Evolutionary conservation across 345 rosid genomes (phyloP), one percentile per base, ranked within the genome.

Genomic region (Toxicodendron radicans): DNA sequence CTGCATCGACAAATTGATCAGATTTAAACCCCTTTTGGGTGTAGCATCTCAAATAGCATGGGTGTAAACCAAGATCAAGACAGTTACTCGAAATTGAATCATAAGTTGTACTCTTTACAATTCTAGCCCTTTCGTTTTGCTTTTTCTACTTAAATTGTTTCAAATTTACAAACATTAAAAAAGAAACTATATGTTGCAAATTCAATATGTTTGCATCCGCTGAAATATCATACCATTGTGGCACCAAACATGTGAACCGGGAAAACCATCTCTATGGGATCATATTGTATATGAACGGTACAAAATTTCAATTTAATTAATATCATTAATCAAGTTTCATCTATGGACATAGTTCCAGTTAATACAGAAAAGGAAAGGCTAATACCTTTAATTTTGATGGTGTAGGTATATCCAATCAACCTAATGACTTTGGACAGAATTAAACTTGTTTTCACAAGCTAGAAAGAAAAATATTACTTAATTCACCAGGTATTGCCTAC

Each of bases 1-100:
- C 97, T 95, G 93, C 92, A 84, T 59, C 71, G 30, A 33, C 57
- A 65, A 71, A 30, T 74, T 57, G 59, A 48, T 52, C 8, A 35
- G 58, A 46, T 59, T 6, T 4, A 27, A 24, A 30, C 59, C 64
- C 60, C 52, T 60, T 58, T 17, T 30, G 51, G 41, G 35, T 38
- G 0, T 32, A 23, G 13, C 49, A 60, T 71, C 49, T 12, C 35
- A 58, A 33, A 48, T 27, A 17, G 32, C 51, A 48, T 13, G 6
- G 58, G 32, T 43, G 73, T 41, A 45, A 48, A 59, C 23, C 7
- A 16, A 48, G 18, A n/a, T 9, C 32, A 0, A 24, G 52, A 35
- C 35, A 33, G 4, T 56, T 7, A 20, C 35, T 68, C 72, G 13
- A 68, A 68, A 32, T 38, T 38, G 8, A 9, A 38, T 38, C 8